Evolutionary conservation across 495 filamentous ascomycete species (phyloP), one percentile per base, ranked within the genome.

Genomic region (Chaetomium cochliodes): DNA sequence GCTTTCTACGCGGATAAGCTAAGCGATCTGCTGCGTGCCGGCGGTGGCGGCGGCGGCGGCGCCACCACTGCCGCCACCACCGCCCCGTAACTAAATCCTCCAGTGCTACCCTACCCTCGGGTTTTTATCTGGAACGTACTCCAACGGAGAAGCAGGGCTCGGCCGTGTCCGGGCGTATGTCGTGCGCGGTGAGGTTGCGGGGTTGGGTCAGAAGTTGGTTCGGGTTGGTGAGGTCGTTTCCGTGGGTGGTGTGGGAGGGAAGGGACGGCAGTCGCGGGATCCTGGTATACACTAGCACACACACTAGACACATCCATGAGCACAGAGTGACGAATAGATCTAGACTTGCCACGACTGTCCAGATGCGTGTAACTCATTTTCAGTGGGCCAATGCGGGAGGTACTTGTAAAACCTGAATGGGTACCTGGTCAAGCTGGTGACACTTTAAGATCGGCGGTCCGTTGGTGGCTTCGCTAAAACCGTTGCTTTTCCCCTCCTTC

Each of bases 1-100:
- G 81, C 82, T 63, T 93, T 84, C 60, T 97, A 92, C 78, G 82
- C 92, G 62, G 90, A 97, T 75, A 86, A 82, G 75, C 76, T 98
- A 68, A 87, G 90, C 46, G 93, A 97, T 80, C 77, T 97, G 53
- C n/a, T 72, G 79, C 39, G 79, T 55, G n/a, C n/a, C n/a, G n/a
- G n/a, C n/a, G n/a, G n/a, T n/a, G n/a, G n/a, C n/a, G n/a, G n/a
- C n/a, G n/a, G n/a, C n/a, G n/a, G n/a, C n/a, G n/a, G n/a, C n/a
- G n/a, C n/a, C n/a, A n/a, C n/a, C n/a, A n/a, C n/a, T 12, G 74
- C 62, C 20, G 46, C 44, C 41, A 11, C 41, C 13, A 15, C 16
- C 3, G 15, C 41, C 18, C 41, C 41, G 41, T 44, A 18, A 18
- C 8, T 11, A n/a, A n/a, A n/a, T n/a, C n/a, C n/a, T n/a, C n/a